phyloP scores from a whole-genome alignment of 768 basidiomycete species.

The Leccinellum albellum region DNA sequence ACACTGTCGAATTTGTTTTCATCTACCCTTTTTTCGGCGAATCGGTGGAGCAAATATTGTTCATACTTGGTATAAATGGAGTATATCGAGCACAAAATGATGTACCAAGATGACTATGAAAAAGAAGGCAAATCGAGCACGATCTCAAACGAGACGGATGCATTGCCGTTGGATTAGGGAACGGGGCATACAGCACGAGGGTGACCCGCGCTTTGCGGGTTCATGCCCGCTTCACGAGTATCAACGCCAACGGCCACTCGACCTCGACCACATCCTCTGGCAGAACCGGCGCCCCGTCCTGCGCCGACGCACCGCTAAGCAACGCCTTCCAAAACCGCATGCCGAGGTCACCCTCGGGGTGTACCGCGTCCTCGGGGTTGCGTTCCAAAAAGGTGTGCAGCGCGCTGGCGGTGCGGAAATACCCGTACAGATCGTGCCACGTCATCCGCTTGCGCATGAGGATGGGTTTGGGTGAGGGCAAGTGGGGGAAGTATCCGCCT shows the following conservation, averaged over 20 bases:
- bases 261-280: conserved; percentile 33
- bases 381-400: conserved; percentile 63
- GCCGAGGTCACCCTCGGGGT: conserved; percentile 58
- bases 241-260: conserved; percentile 43
- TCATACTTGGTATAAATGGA: background rate
- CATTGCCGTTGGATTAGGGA: no score
- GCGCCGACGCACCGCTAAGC: conserved; percentile 36
- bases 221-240: conserved; percentile 15
- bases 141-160: no score
- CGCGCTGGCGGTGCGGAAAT: conserved; percentile 69
- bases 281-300: conserved; percentile 10
- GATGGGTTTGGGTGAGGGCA: conserved; percentile 36
- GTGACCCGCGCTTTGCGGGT: background rate
- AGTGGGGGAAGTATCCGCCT: conserved; percentile 41
- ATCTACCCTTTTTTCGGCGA: background rate
- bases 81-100: background rate
- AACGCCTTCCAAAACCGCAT: conserved; percentile 59
- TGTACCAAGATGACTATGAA: no score
- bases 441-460: conserved; percentile 59
- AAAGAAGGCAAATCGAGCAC: no score
- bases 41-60: background rate
- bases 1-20: background rate
- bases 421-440: conserved; percentile 63
- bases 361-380: conserved; percentile 52
- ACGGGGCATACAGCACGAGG: no score